Base-by-base conservation (phyloP, 1,284 basidiomycete species). In the Apiotrichum gamsii region DNA sequence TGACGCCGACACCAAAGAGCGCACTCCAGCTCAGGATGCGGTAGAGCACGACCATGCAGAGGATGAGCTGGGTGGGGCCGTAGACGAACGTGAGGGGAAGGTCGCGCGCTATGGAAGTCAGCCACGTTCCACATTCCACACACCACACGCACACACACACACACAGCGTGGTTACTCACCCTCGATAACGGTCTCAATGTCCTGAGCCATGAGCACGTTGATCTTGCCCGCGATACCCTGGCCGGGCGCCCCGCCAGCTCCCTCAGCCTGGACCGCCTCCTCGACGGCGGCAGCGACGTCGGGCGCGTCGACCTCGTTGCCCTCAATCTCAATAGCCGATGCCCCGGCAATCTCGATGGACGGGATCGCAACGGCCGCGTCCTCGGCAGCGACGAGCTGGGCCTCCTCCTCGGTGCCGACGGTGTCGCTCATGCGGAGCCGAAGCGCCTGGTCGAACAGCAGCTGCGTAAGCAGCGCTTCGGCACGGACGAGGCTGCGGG, bases 401-500 rank as follows among this genome's bases (percentile, higher is more conserved):
- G 13, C 20, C 16, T 36, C 30, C 21, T 62, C 60, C 2, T 57
- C 48, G n/a, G 54, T 52, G 14, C 61, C 68, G 15, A 62, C 52
- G 13, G 58, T 47, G 51, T 72, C 65, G 46, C 62, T 65, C 69
- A 85, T 76, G 16, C 84, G 77, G 33, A 85, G 79, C 31, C 83
- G 77, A 4, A 85, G 72, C 2, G 82, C 74, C 56, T 85, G 84
- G 49, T 84, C 81, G 59, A 85, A 84, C 6, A 86, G 69, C 4
- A 85, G 75, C 55, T 85, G 79, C 0, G 83, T 84, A 43, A 86
- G 72, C 43, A 87, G 76, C 3, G 77, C 76, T 62, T 86, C 82
- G 8, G 70, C 62, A 35, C 78, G 77, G 14, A 82, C 78, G 8
- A 80, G 67, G 28, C 66, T 51, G 31, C 71, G 63, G 15, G 70